Evolutionary conservation across 2,329 filamentous ascomycete genomes (phyloP).

Genomic region (Fusarium longipes): DNA sequence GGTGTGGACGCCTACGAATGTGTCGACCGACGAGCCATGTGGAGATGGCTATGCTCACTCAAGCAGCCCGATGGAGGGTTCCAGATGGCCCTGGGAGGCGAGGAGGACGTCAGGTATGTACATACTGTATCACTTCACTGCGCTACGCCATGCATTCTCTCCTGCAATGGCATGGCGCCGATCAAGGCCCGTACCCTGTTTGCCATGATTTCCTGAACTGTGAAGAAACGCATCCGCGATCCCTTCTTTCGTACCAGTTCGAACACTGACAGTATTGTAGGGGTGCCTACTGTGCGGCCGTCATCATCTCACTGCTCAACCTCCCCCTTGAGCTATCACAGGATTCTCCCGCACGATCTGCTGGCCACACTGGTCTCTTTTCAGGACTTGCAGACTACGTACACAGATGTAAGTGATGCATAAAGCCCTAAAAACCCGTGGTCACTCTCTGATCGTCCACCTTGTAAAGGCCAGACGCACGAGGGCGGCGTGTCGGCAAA

Average conservation of each 20-base stretch:
- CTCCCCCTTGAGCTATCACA: conserved; percentile 82
- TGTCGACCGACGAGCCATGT: conserved; percentile 86
- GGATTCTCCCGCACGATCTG: conserved; percentile 73
- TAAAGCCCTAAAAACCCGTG: conserved; percentile 17
- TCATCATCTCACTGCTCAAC: conserved; percentile 84
- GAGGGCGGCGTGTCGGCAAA: conserved; percentile 92
- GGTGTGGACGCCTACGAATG: conserved; percentile 78
- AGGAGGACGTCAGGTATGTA: conserved; percentile 87
- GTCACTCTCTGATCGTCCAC: conserved; percentile 36
- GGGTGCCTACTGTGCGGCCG: conserved; percentile 91
- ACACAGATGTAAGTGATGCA: conserved; percentile 72
- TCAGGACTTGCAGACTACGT: conserved; percentile 84
- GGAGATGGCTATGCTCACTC: conserved; percentile 87
- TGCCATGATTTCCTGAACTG: conserved; percentile 14
- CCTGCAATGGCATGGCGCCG: conserved; percentile 13
- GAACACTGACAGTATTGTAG: conserved; percentile 56
- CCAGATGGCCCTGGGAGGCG: conserved; percentile 83
- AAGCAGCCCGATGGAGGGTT: conserved; percentile 94
- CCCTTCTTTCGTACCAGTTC: not conserved
- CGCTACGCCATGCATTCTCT: not conserved
- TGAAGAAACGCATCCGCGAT: conserved; percentile 6
- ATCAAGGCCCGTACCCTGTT: conserved; percentile 33
- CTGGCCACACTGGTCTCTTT: conserved; percentile 73
- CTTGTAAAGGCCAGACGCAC: conserved; percentile 80
- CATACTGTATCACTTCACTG: conserved; percentile 17